Evolutionary conservation across 2,329 filamentous ascomycete species (phyloP), one percentile per base, ranked within the genome.

Genomic region (Colletotrichum sp.): DNA sequence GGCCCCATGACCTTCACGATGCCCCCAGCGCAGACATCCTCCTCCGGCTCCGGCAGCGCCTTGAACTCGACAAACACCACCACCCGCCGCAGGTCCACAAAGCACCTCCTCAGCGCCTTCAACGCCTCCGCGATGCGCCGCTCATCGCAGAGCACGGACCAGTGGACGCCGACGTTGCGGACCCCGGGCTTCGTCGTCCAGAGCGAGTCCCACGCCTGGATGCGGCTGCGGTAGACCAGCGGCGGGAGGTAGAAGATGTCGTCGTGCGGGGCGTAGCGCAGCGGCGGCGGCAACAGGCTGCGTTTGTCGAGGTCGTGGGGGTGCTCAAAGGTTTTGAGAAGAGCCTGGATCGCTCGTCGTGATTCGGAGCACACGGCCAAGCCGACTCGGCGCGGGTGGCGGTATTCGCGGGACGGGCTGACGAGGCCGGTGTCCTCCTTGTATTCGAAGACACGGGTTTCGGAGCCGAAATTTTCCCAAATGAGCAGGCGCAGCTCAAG

Each of bases 171-270:
- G 12, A 75, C 64, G 64, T 75, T 75, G 5, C 58, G 13, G 57
- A 75, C 48, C 2, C 70, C 70, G 8, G 73, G 73, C 15, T 69
- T 75, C 57, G 70, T 75, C 38, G 73, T 75, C 73, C 73, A 75
- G 15, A 67, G 38, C 3, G 73, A 52, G 28, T 75, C 73, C 73
- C 73, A 73, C 16, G 73, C 73, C 21, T 71, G 69, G 58, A 73
- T 48, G 32, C 70, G 73, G 38, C 57, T 68, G 58, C 73, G 70
- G 70, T 68, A 75, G 26, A 75, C 70, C 26, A 38, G 64, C n/a
- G 73, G 73, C 21, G 73, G 73, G 9, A 75, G 64, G 57, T 75
- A 75, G 58, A 75, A 55, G 34, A 75, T 43, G 57, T 75, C 73
- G 4, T 48, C 48, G 9, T 16, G 26, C 8, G 73, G 70, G n/a